Conservation (phyloP, 768 basidiomycete genomes). For the Suillus variegatus region DNA sequence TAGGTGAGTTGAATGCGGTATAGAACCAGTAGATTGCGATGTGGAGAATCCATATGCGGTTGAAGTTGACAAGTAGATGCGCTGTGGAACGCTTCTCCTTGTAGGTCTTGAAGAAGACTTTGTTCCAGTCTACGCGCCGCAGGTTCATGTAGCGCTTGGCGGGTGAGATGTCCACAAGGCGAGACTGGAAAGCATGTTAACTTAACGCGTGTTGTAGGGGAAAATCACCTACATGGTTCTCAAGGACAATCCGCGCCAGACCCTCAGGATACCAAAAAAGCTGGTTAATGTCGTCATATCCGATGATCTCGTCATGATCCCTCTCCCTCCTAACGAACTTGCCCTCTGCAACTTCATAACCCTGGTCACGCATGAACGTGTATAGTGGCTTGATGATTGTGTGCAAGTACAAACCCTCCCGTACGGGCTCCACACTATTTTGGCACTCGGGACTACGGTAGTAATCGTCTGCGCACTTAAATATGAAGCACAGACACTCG, state of each 20-base stretch:
- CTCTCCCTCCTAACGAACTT: conserved; percentile 93
- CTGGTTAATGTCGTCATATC: conserved; percentile 99
- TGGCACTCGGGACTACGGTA: conserved; percentile 98
- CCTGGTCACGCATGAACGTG: conserved; percentile 94
- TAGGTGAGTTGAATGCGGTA: conserved; percentile 96
- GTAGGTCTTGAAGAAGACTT: conserved; percentile 99
- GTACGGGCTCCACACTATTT: conserved; percentile 88
- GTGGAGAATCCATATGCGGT: conserved; percentile 98
- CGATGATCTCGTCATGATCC: conserved; percentile 94
- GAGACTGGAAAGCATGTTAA: conserved; percentile 54
- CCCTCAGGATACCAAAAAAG: conserved; percentile 99
- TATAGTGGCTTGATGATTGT: conserved; percentile 94
- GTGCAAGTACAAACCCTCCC: conserved; percentile 91
- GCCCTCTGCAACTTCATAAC: conserved; percentile 93
- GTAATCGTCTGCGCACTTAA: conserved; percentile 99
- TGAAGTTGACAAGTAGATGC: conserved; percentile 98
- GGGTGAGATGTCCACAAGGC: conserved; percentile 88
- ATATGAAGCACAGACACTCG: conserved; percentile 97
- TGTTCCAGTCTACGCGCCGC: conserved; percentile 89
- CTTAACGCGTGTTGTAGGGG: neutral
- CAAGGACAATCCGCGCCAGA: conserved; percentile 86
- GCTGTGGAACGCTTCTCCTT: conserved; percentile 92
- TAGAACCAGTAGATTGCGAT: conserved; percentile 95
- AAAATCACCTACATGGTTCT: conserved; percentile 66
- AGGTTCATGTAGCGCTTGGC: conserved; percentile 93